Evolutionary conservation across 768 basidiomycete species (phyloP), one percentile per base, ranked within the genome.

Genomic region (Lactarius psammicola): DNA sequence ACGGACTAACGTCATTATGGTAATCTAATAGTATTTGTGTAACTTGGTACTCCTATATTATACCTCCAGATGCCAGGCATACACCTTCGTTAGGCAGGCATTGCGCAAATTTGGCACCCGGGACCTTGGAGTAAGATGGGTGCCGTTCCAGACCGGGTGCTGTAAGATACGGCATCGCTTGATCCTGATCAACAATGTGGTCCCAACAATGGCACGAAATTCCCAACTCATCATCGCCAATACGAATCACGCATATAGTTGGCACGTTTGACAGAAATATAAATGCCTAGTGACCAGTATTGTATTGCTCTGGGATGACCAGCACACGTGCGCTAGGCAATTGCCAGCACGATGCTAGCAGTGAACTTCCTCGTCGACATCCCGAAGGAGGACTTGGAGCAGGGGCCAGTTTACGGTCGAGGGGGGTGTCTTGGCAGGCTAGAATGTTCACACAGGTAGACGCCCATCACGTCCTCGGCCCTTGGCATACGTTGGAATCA

Each of bases 11-110:
- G 51, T 62, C 62, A 62, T 58, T 66, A 66, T 59, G 56, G 31
- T 66, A 66, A 62, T 57, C 56, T 66, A 67, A 51, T 63, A 26
- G 4, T 31, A 28, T 59, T 66, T 44, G 20, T 62, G 23, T 36
- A 51, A 66, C 38, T 28, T 34, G n/a, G 20, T 1, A 2, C 23
- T 30, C 8, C 28, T 40, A 18, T 38, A 66, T 66, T 44, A 60
- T 60, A 62, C 56, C 56, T 31, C 31, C 49, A 30, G 46, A n/a
- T 28, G 28, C 36, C 34, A 26, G 28, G 20, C 40, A 30, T 20
- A n/a, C 33, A 54, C 26, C 26, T 46, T 34, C 30, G 20, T 6
- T 31, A 34, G 31, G 31, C 30, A 30, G 23, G 28, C 13, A 20
- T 40, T n/a, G 38, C 30, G 33, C 26, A 15, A 34, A 8, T 18